These are phyloP conservation scores for Flaveria brownii DNA, from an alignment of 129 eudicot species.

Conservation along the genomic window DNA sequence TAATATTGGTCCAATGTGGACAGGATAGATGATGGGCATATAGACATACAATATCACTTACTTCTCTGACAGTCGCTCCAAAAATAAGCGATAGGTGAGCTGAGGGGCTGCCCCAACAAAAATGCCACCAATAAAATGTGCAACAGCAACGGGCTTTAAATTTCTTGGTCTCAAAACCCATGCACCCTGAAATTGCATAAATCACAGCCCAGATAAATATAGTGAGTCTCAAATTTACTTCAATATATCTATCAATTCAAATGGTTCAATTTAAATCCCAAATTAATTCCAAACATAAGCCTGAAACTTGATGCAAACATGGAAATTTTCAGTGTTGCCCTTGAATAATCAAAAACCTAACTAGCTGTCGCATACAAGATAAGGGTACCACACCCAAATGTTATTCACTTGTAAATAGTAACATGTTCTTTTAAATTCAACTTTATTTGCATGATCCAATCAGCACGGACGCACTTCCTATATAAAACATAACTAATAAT, in stretches of 20 bases:
- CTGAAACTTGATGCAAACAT: conserved; percentile 11
- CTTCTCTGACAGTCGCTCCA: conserved; percentile 86
- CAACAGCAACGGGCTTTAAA: conserved; percentile 53
- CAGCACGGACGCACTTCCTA: background rate
- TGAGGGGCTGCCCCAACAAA: conserved; percentile 99
- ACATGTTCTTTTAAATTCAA: background rate
- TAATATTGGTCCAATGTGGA: background rate
- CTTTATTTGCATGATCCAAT: background rate
- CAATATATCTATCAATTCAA: background rate
- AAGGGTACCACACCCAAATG: conserved; percentile 5
- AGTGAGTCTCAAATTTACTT: background rate
- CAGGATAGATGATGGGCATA: conserved; percentile 12
- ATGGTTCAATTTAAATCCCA: too few relatives aligned
- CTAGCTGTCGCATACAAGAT: background rate
- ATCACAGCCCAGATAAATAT: conserved; percentile 21
- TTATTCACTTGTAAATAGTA: background rate
- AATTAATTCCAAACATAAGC: conserved; percentile 7
- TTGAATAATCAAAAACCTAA: background rate
- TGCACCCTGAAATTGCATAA: conserved; percentile 64
- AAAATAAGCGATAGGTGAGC: conserved; percentile 83
- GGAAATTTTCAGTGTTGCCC: background rate
- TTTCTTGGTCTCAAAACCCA: conserved; percentile 88
- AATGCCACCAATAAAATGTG: conserved; percentile 94
- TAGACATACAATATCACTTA: conserved; percentile 33
- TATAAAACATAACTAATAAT: conserved; percentile 12